Base-by-base conservation (phyloP, 495 filamentous ascomycete species). In the Penicillium maclennaniae region DNA sequence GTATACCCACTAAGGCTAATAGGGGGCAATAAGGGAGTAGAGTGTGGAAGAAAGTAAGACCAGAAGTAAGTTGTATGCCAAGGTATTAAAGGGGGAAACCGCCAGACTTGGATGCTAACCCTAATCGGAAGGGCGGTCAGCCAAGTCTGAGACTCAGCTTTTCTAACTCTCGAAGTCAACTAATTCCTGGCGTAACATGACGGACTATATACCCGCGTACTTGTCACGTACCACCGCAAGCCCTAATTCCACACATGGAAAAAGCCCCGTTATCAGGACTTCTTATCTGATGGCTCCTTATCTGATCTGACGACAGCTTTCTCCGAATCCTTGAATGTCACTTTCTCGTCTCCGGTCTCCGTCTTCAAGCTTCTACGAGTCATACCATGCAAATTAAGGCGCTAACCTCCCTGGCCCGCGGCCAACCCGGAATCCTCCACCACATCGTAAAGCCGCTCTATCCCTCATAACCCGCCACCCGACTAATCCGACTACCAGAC, bases 401-500 rank as follows among this genome's bases (percentile, higher is more conserved):
- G 4, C 45, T 59, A 20, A 53, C 57, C 26, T 60, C 58, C 17
- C 20, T 62, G 38, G 48, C 63, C 3, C 55, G 49, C 10, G 63
- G 61, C 39, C 55, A 67, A 21, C 58, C 63, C 4, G 63, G 63
- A 40, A 49, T 67, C 5, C 54, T 67, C n/a, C 63, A 67, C 39
- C 55, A 65, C 43, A 62, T 63, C 16, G 63, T 67, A 56, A 23
- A 20, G 17, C 16, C 47, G 16, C 19, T 38, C 19, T 2, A n/a
- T 36, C n/a, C 26, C 17, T 14, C 17, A 19, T 2, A n/a, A 23
- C 17, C 7, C 42, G 36, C 42, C 36, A 19, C 15, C 21, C 17
- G 1, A 38, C 37, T 49, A 47, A 59, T 7, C 9, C 40, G 17
- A 39, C 17, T n/a, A 10, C 21, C 48, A 66, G 63, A 64, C 61